Conservation (phyloP, 2,329 filamentous ascomycete genomes). For the Phaeosphaeriaceae sp. region DNA sequence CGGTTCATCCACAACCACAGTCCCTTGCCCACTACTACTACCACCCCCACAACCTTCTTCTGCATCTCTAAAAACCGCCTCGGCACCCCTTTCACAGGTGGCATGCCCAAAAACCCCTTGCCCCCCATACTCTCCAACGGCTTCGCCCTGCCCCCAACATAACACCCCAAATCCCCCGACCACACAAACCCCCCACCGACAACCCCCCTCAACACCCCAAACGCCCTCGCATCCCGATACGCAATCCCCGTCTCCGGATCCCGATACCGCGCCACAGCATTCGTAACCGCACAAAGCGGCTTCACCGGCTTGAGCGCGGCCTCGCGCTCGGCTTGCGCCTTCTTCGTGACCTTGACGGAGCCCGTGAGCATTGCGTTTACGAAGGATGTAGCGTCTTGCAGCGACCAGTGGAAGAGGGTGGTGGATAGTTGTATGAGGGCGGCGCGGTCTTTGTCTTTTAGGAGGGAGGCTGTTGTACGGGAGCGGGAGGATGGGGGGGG, state of each 20-base stretch:
- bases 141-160: slow-evolving; percentile 68
- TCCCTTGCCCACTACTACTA: no score
- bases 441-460: slow-evolving; percentile 49
- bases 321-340: slow-evolving; percentile 42
- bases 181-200: slow-evolving; percentile 77
- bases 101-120: slow-evolving; percentile 52
- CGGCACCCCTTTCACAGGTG: slow-evolving; percentile 78
- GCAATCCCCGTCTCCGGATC: slow-evolving; percentile 85
- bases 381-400: slow-evolving; percentile 35
- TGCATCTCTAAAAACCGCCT: slow-evolving; percentile 66
- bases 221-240: slow-evolving; percentile 80
- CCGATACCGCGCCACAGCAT: slow-evolving; percentile 78
- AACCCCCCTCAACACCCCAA: slow-evolving; percentile 79
- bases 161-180: slow-evolving; percentile 81
- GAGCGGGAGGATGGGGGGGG: slow-evolving; percentile 50
- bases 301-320: slow-evolving; percentile 40
- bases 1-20: not conserved
- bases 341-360: slow-evolving; percentile 51
- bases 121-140: slow-evolving; percentile 36
- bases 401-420: slow-evolving; percentile 43
- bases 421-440: slow-evolving; percentile 63
- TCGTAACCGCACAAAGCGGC: slow-evolving; percentile 76
- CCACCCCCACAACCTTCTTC: slow-evolving; percentile 19
- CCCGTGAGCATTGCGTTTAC: slow-evolving; percentile 51
- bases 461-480: slow-evolving; percentile 54